Conservation (phyloP, 2,329 filamentous ascomycete genomes). For the Ascochyta rabiei region DNA sequence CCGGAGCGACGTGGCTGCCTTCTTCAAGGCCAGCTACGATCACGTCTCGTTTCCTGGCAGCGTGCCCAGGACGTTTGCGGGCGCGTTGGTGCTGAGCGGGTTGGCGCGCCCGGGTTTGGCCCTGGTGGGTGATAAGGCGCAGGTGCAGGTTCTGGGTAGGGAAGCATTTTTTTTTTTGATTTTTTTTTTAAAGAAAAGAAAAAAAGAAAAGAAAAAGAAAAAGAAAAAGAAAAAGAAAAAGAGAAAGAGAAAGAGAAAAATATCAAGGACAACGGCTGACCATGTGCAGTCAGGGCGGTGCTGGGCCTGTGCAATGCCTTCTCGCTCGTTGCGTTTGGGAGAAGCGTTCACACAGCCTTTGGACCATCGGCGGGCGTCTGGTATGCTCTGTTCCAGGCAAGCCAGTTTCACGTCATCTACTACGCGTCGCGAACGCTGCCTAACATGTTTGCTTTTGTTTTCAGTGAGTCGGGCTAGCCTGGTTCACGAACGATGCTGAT, state of each 20-base stretch:
- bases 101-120: conserved; percentile 70
- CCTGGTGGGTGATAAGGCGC: conserved; percentile 60
- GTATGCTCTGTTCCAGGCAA: conserved; percentile 78
- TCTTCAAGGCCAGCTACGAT: conserved; percentile 73
- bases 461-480: conserved; percentile 64
- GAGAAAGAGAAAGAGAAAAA: no score
- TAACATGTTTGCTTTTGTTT: conserved; percentile 93
- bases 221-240: no score
- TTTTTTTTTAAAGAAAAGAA: no score
- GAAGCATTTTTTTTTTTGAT: no score
- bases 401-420: conserved; percentile 91
- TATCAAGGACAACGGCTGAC: not conserved
- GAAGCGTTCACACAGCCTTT: conserved; percentile 68
- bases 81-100: conserved; percentile 76
- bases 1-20: conserved; percentile 57
- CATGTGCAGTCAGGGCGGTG: conserved; percentile 67
- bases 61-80: conserved; percentile 89
- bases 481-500: not conserved
- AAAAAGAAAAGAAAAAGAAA: no score
- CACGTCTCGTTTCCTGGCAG: conserved; percentile 89
- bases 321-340: conserved; percentile 70
- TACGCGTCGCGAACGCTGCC: conserved; percentile 91
- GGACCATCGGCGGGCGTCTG: conserved; percentile 73
- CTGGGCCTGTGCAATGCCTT: conserved; percentile 78
- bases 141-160: conserved; percentile 64